Evolutionary conservation across 2,329 filamentous ascomycete species (phyloP), one percentile per base, ranked within the genome.

Genomic region (Canariomyces notabilis): DNA sequence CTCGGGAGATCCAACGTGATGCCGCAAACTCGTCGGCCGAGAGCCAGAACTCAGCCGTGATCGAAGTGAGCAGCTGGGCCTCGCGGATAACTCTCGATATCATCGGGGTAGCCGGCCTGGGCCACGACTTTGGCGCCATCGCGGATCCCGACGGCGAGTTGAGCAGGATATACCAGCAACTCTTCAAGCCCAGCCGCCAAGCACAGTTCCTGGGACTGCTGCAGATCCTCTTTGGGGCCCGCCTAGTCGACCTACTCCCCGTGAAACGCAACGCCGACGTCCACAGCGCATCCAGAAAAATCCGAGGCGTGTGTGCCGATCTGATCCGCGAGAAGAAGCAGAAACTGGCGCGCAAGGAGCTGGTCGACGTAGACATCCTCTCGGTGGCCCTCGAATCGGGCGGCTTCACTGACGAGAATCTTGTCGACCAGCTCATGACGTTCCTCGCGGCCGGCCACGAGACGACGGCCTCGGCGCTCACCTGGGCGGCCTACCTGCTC

Each of bases 401-500:
- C 37, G 80, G 74, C 5, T 93, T 94, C 66, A 77, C 69, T 11
- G 87, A 93, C 52, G 85, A 89, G 39, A 81, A 88, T 50, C 77
- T 95, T n/a, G 79, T 89, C 29, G 85, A 93, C 63, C 89, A 95
- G 66, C 77, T 93, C 61, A 93, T 94, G 87, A 94, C 87, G 0
- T 93, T 94, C 69, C 77, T 94, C 5, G 85, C 84, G 1, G 89
- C 89, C 0, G 84, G 83, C 18, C 87, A 91, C 63, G 86, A 91
- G 67, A 91, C 87, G 1, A 90, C 86, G 0, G 80, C 87, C 1
- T 77, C 82, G 1, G 76, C 86, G 15, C 73, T 93, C 61, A 85
- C 82, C n/a, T 91, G 86, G 85, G 77, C 83, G 3, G 66, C 82
- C 6, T 87, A 89, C 60, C 69, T 83, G 35, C 75, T 93, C n/a